Evolutionary conservation across 129 eudicot genomes (phyloP).

Genomic region (Pittosporum tobira): DNA sequence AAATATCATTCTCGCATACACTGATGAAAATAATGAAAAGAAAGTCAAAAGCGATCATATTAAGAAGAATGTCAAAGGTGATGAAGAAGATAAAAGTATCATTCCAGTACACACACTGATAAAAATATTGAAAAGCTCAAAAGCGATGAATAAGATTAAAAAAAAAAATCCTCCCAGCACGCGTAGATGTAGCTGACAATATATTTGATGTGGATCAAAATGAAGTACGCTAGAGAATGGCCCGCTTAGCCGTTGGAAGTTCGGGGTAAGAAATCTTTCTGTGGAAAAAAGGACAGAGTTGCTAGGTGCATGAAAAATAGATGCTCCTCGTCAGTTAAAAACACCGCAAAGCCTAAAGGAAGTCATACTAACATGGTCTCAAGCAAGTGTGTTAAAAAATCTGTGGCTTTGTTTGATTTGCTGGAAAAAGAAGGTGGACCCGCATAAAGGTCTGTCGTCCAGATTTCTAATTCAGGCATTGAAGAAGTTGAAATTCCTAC

Average conservation of each 20-base stretch:
- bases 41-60: too few species aligned
- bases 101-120: too few species aligned
- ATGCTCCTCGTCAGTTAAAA: slow-evolving; percentile 16
- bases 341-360: slow-evolving; percentile 2
- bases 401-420: slow-evolving; percentile 15
- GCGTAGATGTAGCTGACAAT: slow-evolving; percentile 12
- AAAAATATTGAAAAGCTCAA: too few species aligned
- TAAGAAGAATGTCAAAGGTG: too few species aligned
- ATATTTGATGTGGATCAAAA: slow-evolving; percentile 15
- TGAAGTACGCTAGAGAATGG: slow-evolving; percentile 15
- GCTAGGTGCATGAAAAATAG: slow-evolving; percentile 15
- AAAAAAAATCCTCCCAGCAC: slow-evolving; percentile 7
- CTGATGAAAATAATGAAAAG: too few species aligned
- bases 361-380: slow-evolving; percentile 5
- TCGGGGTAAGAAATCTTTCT: not conserved
- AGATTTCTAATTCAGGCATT: slow-evolving; percentile 4
- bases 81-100: too few species aligned
- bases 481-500: slow-evolving; percentile 20
- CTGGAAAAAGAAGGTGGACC: slow-evolving; percentile 21
- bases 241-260: not conserved
- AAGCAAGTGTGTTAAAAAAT: not conserved
- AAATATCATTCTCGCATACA: too few species aligned
- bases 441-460: slow-evolving; percentile 10
- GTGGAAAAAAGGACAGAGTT: slow-evolving; percentile 21
- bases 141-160: too few species aligned